A percentile compares a stretch with the other conserved stretches of the same genome.
These are phyloP conservation scores for Thymus quinquecostatus DNA, from an alignment of 257 asterid genomes.

Conservation along the genomic window DNA sequence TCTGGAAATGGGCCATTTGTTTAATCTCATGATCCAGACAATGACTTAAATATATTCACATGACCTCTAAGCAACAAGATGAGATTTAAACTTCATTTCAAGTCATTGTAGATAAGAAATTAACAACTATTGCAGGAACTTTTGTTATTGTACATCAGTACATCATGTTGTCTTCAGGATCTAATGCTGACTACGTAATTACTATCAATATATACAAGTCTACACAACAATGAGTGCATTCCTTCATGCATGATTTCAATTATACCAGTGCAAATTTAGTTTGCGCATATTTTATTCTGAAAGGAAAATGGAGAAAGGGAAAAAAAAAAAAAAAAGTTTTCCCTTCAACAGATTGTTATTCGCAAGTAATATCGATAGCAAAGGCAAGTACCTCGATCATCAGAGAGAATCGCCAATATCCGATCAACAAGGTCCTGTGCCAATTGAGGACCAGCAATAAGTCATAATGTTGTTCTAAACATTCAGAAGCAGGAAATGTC, in stretches of 20 bases:
- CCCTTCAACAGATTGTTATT: conserved; percentile 5
- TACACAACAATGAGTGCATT: not conserved
- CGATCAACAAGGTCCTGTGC: conserved; percentile 96
- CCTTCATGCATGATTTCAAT: conserved; percentile 1
- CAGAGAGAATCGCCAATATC: conserved; percentile 69
- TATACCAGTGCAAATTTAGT: conserved; percentile 16
- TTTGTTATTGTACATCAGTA: conserved; percentile 18
- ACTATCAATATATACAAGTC: not conserved
- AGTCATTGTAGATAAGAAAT: conserved; percentile 4
- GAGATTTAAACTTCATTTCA: conserved; percentile 1
- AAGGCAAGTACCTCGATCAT: conserved; percentile 71
- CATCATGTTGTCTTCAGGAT: conserved; percentile 22
- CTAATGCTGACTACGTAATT: not conserved
- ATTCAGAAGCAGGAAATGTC: conserved; percentile 13
- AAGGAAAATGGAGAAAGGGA: not conserved
- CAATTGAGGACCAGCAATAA: conserved; percentile 23
- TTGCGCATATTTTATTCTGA: conserved; percentile 5
- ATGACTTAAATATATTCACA: conserved; percentile 8
- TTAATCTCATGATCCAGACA: conserved; percentile 1
- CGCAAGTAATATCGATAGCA: conserved; percentile 23
- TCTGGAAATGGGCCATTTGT: not conserved
- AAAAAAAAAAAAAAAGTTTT: conserved; percentile 9
- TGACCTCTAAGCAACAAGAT: conserved; percentile 15
- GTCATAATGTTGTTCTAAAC: conserved; percentile 18
- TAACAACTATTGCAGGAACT: conserved; percentile 24